These are phyloP conservation scores for Starmerella vaccinii DNA, from an alignment of 805 yeast species.

Conservation along the genomic window DNA sequence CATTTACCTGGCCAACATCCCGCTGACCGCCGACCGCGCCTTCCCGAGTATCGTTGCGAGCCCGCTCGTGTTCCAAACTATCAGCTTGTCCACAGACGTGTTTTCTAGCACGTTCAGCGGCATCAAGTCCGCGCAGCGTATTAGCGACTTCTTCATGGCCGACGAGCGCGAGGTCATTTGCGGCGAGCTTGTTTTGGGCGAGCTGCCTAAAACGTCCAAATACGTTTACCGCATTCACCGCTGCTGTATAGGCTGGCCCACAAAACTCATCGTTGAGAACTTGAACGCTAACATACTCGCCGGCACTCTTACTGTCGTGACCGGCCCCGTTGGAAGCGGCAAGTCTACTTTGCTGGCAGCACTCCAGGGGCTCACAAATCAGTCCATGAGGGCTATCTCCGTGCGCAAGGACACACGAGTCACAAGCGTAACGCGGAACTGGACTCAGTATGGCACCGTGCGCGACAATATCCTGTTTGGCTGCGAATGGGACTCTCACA, in stretches of 20 bases:
- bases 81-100: conserved; percentile 34
- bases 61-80: conserved; percentile 36
- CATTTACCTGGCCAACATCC: not conserved
- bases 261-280: conserved; percentile 40
- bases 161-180: not conserved
- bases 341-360: conserved; percentile 75
- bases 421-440: conserved; percentile 66
- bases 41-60: conserved; percentile 12
- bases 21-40: not conserved
- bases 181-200: not conserved
- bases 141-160: conserved; percentile 40
- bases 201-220: not conserved
- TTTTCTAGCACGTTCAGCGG: not conserved
- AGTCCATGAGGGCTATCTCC: conserved; percentile 53
- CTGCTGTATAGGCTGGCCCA: conserved; percentile 57
- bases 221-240: conserved; percentile 23
- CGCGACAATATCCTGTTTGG: conserved; percentile 73
- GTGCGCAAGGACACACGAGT: conserved; percentile 53
- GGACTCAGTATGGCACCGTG: conserved; percentile 88
- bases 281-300: conserved; percentile 44
- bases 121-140: conserved; percentile 29
- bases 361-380: conserved; percentile 62
- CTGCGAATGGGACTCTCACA: conserved; percentile 63
- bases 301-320: conserved; percentile 72
- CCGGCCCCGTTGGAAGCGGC: conserved; percentile 86